Evolutionary conservation across 2,329 filamentous ascomycete genomes (phyloP), one percentile per base, ranked within the genome.

Genomic region (Sordariomycetes sp.): DNA sequence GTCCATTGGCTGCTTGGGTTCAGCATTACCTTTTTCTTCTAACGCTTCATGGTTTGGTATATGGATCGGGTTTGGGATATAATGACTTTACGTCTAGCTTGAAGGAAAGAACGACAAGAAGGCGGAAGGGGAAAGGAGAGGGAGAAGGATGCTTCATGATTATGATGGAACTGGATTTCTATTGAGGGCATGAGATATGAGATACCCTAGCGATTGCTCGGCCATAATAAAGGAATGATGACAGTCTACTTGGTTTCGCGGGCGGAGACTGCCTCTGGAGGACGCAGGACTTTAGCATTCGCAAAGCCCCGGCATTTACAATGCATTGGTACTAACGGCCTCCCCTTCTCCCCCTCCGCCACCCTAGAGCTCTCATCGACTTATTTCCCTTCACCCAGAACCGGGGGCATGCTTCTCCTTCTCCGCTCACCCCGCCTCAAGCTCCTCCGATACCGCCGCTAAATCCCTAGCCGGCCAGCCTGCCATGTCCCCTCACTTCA

Each of bases 21-120:
- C 39, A 45, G 39, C 39, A 45, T 55, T 57, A 17, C 55, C 54
- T 60, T 59, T 34, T 52, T 53, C 52, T 50, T 48, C 39, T 36
- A 35, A 52, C 52, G 48, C 34, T 24, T 42, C 22, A 36, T 20
- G 2, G n/a, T 15, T 3, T n/a, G 39, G 39, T 13, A 6, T 45
- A 45, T 45, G 20, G 20, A 50, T 50, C 24, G 15, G 39, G 39
- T 7, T 45, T 7, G 13, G 36, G 39, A 45, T 45, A 45, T 45
- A 45, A 45, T 45, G 39, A 50, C 17, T 56, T 52, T 25, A 52
- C 22, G 36, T 17, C 52, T 35, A 13, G 24, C 8, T 32, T 32
- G 17, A 39, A 53, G 48, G 20, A 25, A 53, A 20, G 34, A 20
- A 15, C n/a, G 34, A 7, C 10, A n/a, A n/a, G 39, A n/a, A 45